phyloP scores from a whole-genome alignment of 2,329 filamentous ascomycete genomes.

The Diaporthe sp. region DNA sequence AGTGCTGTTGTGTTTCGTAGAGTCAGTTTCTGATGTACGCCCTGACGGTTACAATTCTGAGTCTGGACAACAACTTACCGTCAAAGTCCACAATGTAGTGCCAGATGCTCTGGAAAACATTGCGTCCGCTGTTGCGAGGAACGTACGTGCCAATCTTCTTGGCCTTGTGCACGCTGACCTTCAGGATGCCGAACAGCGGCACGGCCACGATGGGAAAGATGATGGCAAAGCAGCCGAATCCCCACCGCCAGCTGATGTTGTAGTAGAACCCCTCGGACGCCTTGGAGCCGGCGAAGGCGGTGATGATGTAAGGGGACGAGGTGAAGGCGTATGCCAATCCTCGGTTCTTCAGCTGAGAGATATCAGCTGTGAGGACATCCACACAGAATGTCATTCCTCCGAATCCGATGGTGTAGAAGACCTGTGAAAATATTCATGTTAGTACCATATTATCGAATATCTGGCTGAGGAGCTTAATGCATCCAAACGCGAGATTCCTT shows the following conservation, averaged over 20 bases:
- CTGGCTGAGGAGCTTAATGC: background rate
- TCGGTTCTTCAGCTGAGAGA: constrained; percentile 74
- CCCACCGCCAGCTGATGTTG: constrained; percentile 72
- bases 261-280: constrained; percentile 66
- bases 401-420: constrained; percentile 74
- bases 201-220: constrained; percentile 70
- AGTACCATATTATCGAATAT: constrained; percentile 43
- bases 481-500: constrained; percentile 13
- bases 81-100: constrained; percentile 72
- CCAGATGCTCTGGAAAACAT: constrained; percentile 60
- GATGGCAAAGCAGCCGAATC: constrained; percentile 72
- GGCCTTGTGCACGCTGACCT: constrained; percentile 71
- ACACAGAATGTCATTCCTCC: constrained; percentile 72
- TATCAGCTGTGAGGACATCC: constrained; percentile 76
- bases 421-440: constrained; percentile 53
- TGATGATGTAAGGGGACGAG: constrained; percentile 73
- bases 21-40: background rate
- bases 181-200: constrained; percentile 69
- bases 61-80: constrained; percentile 47
- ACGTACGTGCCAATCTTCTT: constrained; percentile 60
- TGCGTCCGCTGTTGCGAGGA: constrained; percentile 58
- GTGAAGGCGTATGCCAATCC: constrained; percentile 74
- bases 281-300: constrained; percentile 71
- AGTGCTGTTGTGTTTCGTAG: constrained; percentile 49
- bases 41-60: rapidly evolving